Evolutionary conservation across 2,329 filamentous ascomycete genomes (phyloP).

Genomic region (Colletotrichum sp.): DNA sequence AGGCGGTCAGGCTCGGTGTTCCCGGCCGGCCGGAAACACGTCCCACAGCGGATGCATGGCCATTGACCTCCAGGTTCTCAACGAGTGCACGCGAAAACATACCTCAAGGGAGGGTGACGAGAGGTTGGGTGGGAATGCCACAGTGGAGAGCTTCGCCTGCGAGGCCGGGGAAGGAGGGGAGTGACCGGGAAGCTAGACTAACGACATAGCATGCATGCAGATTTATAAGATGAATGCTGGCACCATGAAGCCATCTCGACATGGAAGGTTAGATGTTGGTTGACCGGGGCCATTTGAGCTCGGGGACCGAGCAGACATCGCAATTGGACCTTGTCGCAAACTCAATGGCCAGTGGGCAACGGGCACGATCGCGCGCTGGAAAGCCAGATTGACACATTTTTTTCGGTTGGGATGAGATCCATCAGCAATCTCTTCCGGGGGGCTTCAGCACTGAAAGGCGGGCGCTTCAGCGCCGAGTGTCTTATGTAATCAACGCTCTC

Average conservation of each 20-base stretch:
- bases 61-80: background rate
- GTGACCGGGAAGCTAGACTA: background rate
- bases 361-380: background rate
- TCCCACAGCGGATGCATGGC: background rate
- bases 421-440: background rate
- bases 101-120: background rate
- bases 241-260: background rate
- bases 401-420: constrained; percentile 13
- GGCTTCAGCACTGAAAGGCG: background rate
- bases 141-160: constrained; percentile 8
- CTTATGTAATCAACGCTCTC: background rate
- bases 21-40: background rate
- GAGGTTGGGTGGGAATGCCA: background rate
- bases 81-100: background rate
- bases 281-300: background rate
- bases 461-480: background rate
- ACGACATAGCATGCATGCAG: background rate
- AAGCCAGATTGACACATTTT: constrained; percentile 10
- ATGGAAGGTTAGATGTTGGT: background rate
- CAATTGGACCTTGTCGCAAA: background rate
- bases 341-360: constrained; percentile 7
- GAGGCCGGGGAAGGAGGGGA: constrained; percentile 8
- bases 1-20: constrained; percentile 14
- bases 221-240: background rate
- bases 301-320: background rate